A percentile compares a stretch with the other conserved stretches of the same genome.
These are phyloP conservation scores for Cymbopogon flexuosus DNA, from an alignment of 202 grass and related monocot genomes.

Conservation along the genomic window DNA sequence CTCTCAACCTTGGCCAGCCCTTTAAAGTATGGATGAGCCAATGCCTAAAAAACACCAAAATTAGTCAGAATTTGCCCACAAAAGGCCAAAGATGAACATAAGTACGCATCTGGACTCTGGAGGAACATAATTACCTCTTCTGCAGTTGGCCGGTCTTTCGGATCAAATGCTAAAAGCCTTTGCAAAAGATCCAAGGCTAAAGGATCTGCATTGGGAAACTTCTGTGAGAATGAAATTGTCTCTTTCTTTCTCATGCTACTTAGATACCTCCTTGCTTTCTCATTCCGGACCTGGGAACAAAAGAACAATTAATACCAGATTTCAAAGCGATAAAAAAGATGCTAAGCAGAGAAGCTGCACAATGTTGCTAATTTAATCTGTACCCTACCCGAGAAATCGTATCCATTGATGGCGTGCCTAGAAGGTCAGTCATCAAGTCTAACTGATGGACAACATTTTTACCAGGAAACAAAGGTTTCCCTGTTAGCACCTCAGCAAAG, in stretches of 20 bases:
- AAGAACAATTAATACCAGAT: slow-evolving; percentile 21
- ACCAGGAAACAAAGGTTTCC: slow-evolving; percentile 96
- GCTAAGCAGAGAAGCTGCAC: not conserved
- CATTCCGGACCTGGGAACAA: slow-evolving; percentile 74
- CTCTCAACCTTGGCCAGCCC: slow-evolving; percentile 82
- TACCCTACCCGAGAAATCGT: slow-evolving; percentile 84
- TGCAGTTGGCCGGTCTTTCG: slow-evolving; percentile 86
- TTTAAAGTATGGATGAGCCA: slow-evolving; percentile 97
- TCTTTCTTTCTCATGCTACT: slow-evolving; percentile 97
- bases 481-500: slow-evolving; percentile 91
- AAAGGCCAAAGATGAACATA: not conserved
- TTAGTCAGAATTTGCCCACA: slow-evolving; percentile 25
- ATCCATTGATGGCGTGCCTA: slow-evolving; percentile 87
- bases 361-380: slow-evolving; percentile 2
- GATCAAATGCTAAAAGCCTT: slow-evolving; percentile 92
- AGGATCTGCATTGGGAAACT: slow-evolving; percentile 85
- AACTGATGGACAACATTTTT: slow-evolving; percentile 99
- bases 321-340: slow-evolving; percentile 12
- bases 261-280: slow-evolving; percentile 95
- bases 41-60: slow-evolving; percentile 43
- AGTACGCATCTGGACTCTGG: slow-evolving; percentile 6
- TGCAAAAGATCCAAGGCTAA: slow-evolving; percentile 80
- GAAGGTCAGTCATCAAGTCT: slow-evolving; percentile 98
- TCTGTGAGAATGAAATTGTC: slow-evolving; percentile 70
- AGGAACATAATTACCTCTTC: slow-evolving; percentile 57